Evolutionary conservation across 1,139 yeast species (phyloP).

Genomic region (Hyphopichia pseudoburtonii): DNA sequence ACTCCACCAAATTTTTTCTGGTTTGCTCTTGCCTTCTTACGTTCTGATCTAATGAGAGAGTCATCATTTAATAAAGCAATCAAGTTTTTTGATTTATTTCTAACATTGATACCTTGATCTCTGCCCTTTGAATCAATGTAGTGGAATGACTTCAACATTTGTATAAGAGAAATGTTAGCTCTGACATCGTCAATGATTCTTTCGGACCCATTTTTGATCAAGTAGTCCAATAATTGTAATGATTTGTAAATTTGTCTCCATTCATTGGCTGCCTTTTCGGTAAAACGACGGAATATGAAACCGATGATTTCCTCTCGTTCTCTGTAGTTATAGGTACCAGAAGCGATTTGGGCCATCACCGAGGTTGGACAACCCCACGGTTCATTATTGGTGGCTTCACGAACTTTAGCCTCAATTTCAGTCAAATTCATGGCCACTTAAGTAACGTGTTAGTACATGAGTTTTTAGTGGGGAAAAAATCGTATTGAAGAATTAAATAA

Average conservation of each 20-base stretch:
- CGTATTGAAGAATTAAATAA: background rate
- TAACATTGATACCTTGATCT: conserved; percentile 94
- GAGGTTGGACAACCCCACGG: conserved; percentile 99
- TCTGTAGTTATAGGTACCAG: conserved; percentile 86
- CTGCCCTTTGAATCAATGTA: conserved; percentile 91
- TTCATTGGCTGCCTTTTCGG: conserved; percentile 92
- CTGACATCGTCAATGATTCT: conserved; percentile 94
- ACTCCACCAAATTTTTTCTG: conserved; percentile 79
- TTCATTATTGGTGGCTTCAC: conserved; percentile 97
- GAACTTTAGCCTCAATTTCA: conserved; percentile 92
- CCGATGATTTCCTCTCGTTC: conserved; percentile 77
- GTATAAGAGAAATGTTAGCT: conserved; percentile 75
- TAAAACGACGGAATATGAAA: conserved; percentile 76
- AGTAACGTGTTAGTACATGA: conserved; percentile 13
- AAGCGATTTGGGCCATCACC: conserved; percentile 90
- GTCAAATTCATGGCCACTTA: conserved; percentile 84
- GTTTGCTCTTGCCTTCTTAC: conserved; percentile 85
- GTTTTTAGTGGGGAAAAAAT: background rate
- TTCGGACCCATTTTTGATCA: conserved; percentile 90
- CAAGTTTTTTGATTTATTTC: conserved; percentile 84
- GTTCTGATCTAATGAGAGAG: conserved; percentile 70
- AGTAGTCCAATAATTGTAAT: conserved; percentile 84
- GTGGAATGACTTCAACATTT: conserved; percentile 91
- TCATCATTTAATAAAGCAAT: conserved; percentile 75
- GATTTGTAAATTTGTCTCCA: conserved; percentile 99